Evolutionary conservation across 305 asterid species (phyloP).

Genomic region (Fraxinus ornus): DNA sequence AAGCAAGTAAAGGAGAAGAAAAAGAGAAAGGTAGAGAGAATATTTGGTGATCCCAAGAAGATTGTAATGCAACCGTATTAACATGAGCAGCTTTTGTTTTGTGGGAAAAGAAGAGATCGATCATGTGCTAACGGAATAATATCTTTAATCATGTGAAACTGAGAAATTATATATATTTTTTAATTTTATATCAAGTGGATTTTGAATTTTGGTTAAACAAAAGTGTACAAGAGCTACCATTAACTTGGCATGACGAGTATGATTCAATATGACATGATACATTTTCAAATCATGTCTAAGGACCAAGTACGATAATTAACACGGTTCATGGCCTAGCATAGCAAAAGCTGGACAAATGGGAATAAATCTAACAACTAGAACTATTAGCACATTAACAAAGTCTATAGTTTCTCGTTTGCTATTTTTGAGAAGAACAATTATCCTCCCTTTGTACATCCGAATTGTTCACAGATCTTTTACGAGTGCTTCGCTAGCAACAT

Average conservation of each 20-base stretch:
- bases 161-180: not conserved
- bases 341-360: not conserved
- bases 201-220: not conserved
- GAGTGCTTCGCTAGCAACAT: no score
- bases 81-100: conserved; percentile 23
- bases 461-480: no score
- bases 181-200: not conserved
- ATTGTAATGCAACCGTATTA: conserved; percentile 24
- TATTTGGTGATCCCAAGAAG: conserved; percentile 49
- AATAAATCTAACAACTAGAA: not conserved
- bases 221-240: not conserved
- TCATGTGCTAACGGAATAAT: not conserved
- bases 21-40: conserved; percentile 31
- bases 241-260: not conserved
- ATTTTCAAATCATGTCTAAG: not conserved
- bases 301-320: not conserved
- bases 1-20: conserved; percentile 21
- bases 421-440: no score
- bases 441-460: no score
- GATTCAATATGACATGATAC: not conserved
- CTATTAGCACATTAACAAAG: not conserved
- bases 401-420: not conserved
- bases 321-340: not conserved
- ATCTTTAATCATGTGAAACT: not conserved
- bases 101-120: conserved; percentile 4